Evolutionary conservation across 129 eudicot genomes (phyloP).

Genomic region (Flaveria sonorensis): DNA sequence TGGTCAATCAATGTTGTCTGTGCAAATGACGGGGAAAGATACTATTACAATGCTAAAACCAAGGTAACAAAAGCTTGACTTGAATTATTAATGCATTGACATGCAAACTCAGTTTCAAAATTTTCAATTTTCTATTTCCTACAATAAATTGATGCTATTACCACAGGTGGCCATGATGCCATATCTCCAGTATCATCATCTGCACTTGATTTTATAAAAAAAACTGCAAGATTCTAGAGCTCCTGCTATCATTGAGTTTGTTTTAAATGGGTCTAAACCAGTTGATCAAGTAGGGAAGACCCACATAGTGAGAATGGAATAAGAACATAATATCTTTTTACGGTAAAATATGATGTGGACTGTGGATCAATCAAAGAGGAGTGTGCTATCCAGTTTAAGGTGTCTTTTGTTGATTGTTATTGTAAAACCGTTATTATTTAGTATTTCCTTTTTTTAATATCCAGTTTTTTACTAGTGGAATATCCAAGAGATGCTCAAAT

Average conservation of each 20-base stretch:
- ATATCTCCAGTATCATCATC: constrained; percentile 64
- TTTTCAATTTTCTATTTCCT: background rate
- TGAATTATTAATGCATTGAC: constrained; percentile 43
- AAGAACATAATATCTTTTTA: constrained; percentile 53
- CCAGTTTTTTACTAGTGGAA: constrained; percentile 19
- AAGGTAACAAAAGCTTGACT: constrained; percentile 49
- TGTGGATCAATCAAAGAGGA: constrained; percentile 84
- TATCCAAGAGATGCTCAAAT: constrained; percentile 94
- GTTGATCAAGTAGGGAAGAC: constrained; percentile 44
- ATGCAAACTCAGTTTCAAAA: constrained; percentile 24
- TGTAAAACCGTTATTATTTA: background rate
- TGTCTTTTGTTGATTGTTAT: constrained; percentile 21
- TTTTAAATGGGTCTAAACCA: constrained; percentile 55
- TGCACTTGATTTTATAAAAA: constrained; percentile 89
- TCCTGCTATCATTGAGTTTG: constrained; percentile 55
- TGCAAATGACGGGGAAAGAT: constrained; percentile 53
- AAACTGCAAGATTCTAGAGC: constrained; percentile 80
- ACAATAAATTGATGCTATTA: constrained; percentile 52
- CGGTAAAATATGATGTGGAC: constrained; percentile 75
- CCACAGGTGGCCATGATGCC: constrained; percentile 95
- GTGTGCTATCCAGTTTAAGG: constrained; percentile 83
- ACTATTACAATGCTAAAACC: constrained; percentile 70
- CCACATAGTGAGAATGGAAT: constrained; percentile 57
- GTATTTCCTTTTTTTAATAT: background rate
- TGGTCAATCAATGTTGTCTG: constrained; percentile 67